A percentile compares a stretch with the other conserved stretches of the same genome.
Evolutionary conservation across 148 eudicot genomes (phyloP).

Genomic region (Nyssa sinensis): DNA sequence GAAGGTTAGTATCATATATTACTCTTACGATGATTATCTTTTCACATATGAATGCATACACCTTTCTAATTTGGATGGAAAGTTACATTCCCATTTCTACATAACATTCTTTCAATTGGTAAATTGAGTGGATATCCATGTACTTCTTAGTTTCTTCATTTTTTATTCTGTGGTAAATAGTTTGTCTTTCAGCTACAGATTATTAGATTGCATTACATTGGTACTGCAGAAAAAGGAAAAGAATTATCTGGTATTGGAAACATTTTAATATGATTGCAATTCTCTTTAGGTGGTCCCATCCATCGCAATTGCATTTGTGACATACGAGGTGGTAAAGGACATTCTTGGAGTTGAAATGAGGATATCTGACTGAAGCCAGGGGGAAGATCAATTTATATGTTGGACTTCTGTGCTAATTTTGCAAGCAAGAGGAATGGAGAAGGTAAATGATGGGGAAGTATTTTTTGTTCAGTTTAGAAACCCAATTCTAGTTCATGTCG

Average conservation of each 20-base stretch:
- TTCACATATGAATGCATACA: background rate
- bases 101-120: too few relatives aligned
- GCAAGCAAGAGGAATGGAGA: constrained; percentile 12
- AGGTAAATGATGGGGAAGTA: constrained; percentile 2
- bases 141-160: too few relatives aligned
- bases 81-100: too few relatives aligned
- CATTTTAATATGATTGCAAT: too few relatives aligned
- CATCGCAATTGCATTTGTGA: constrained; percentile 81
- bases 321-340: constrained; percentile 78
- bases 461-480: constrained; percentile 7
- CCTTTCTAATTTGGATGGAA: background rate
- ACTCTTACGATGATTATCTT: background rate
- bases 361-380: constrained; percentile 61
- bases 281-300: constrained; percentile 79
- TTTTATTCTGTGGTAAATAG: too few relatives aligned
- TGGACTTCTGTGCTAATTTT: constrained; percentile 1
- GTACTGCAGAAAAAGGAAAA: too few relatives aligned
- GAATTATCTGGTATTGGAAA: too few relatives aligned
- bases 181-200: too few relatives aligned
- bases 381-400: constrained; percentile 12
- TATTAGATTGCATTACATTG: too few relatives aligned
- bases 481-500: constrained; percentile 10
- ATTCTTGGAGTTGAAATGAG: constrained; percentile 85
- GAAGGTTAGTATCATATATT: constrained; percentile 50
- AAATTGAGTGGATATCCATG: too few relatives aligned